Evolutionary conservation across 768 basidiomycete genomes (phyloP).

Genomic region (Lepiota venenata): DNA sequence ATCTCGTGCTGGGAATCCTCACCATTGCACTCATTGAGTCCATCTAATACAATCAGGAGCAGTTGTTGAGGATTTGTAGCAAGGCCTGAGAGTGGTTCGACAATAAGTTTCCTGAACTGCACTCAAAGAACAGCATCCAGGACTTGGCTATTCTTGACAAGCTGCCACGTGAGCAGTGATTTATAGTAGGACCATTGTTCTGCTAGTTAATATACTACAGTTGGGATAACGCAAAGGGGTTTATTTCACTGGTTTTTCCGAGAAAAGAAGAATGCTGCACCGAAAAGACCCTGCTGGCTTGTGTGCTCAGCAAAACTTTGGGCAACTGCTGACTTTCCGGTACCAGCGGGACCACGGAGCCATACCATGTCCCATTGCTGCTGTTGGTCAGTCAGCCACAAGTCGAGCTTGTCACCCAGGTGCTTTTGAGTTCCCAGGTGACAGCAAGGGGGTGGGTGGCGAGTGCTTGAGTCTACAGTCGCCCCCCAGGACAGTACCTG

Average conservation of each 20-base stretch:
- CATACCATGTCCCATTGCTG: no score
- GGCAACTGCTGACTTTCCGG: constrained; percentile 5
- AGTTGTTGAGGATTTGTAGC: neutral
- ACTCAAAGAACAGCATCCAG: neutral
- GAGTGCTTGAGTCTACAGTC: no score
- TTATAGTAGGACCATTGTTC: no score
- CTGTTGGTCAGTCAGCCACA: no score
- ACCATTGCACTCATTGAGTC: constrained; percentile 3
- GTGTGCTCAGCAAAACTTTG: no score
- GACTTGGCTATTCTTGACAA: neutral
- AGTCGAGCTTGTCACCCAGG: no score
- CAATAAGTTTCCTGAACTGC: constrained; percentile 2
- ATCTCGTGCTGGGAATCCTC: neutral
- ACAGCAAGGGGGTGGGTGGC: no score
- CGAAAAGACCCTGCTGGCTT: no score
- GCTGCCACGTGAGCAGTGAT: neutral
- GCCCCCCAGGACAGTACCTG: no score
- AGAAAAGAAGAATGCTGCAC: constrained; percentile 12
- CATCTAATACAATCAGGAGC: neutral
- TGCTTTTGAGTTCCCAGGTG: no score
- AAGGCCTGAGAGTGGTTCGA: neutral
- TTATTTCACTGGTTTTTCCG: neutral
- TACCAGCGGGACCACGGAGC: no score
- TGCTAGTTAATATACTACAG: constrained; percentile 5
- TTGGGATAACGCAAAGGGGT: neutral